These are phyloP conservation scores for Eutrema heterophyllum DNA, from an alignment of 345 rosid genomes.

Conservation along the genomic window DNA sequence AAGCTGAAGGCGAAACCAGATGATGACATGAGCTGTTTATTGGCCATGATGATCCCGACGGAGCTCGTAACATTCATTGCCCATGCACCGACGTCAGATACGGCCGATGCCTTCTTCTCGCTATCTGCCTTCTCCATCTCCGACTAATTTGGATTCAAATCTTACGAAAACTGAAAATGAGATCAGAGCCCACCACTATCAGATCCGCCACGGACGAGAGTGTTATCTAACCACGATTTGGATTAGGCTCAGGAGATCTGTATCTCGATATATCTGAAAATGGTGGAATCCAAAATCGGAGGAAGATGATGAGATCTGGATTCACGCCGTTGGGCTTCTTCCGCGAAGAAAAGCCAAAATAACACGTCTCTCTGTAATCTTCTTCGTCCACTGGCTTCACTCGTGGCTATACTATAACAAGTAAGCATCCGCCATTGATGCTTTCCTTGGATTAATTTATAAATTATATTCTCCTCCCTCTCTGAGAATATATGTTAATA, in stretches of 20 bases:
- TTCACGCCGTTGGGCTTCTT: conserved; percentile 8
- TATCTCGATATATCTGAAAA: not conserved
- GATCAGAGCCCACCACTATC: not conserved
- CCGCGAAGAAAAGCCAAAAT: conserved; percentile 2
- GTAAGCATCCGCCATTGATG: conserved; percentile 28
- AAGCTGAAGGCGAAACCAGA: conserved; percentile 74
- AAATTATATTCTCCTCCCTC: not conserved
- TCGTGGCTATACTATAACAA: conserved; percentile 21
- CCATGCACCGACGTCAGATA: conserved; percentile 91
- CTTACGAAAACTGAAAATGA: not conserved
- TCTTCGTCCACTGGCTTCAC: conserved; percentile 13
- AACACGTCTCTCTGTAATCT: not conserved
- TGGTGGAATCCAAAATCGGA: not conserved
- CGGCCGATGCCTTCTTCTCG: conserved; percentile 42
- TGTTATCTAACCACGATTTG: not conserved
- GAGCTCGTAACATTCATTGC: conserved; percentile 92
- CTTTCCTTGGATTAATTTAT: conserved; percentile 2
- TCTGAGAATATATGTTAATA: not conserved
- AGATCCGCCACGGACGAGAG: not conserved
- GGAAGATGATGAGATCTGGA: conserved; percentile 3
- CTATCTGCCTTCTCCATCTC: conserved; percentile 28
- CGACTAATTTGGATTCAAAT: not conserved
- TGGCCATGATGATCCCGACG: conserved; percentile 93
- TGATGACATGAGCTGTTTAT: conserved; percentile 92
- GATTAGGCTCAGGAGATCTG: not conserved